phyloP scores from a whole-genome alignment of 805 yeast species.

The Hanseniaspora clermontiae region DNA sequence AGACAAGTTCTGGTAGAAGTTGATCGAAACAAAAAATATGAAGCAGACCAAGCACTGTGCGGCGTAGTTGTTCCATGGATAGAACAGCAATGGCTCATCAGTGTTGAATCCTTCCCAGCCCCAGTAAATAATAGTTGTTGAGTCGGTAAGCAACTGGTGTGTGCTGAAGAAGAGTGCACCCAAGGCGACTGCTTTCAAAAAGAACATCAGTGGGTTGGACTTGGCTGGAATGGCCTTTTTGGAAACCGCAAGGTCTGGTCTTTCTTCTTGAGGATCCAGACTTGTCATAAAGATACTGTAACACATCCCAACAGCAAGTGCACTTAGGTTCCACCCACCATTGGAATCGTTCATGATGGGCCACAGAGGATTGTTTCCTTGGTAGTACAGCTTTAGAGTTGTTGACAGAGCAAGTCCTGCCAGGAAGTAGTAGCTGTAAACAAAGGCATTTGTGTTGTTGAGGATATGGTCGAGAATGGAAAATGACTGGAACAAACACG shows the following conservation, averaged over 20 bases:
- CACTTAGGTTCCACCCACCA: slow-evolving; percentile 75
- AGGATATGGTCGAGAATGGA: slow-evolving; percentile 3
- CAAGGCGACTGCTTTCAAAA: slow-evolving; percentile 42
- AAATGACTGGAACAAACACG: slow-evolving; percentile 29
- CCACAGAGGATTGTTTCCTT: slow-evolving; percentile 91
- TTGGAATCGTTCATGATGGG: slow-evolving; percentile 75
- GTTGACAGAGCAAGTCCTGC: slow-evolving; percentile 66
- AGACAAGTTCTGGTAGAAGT: slow-evolving; percentile 23
- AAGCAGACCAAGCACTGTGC: slow-evolving; percentile 40
- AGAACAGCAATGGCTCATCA: slow-evolving; percentile 75
- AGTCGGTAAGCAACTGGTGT: slow-evolving; percentile 66
- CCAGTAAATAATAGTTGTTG: slow-evolving; percentile 83
- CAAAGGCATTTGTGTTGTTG: background rate
- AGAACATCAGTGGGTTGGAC: slow-evolving; percentile 14
- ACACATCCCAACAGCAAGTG: slow-evolving; percentile 45
- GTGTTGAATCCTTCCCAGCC: slow-evolving; percentile 94
- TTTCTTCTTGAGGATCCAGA: slow-evolving; percentile 18
- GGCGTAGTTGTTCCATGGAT: slow-evolving; percentile 38
- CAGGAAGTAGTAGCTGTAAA: slow-evolving; percentile 22
- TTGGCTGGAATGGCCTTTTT: background rate
- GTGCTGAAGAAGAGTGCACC: slow-evolving; percentile 64
- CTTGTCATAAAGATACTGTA: slow-evolving; percentile 52
- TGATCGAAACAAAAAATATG: slow-evolving; percentile 41
- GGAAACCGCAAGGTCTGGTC: background rate
- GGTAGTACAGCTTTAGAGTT: slow-evolving; percentile 58